Evolutionary conservation across 805 yeast genomes (phyloP), one percentile per base, ranked within the genome.

Genomic region (Spathaspora sp.): DNA sequence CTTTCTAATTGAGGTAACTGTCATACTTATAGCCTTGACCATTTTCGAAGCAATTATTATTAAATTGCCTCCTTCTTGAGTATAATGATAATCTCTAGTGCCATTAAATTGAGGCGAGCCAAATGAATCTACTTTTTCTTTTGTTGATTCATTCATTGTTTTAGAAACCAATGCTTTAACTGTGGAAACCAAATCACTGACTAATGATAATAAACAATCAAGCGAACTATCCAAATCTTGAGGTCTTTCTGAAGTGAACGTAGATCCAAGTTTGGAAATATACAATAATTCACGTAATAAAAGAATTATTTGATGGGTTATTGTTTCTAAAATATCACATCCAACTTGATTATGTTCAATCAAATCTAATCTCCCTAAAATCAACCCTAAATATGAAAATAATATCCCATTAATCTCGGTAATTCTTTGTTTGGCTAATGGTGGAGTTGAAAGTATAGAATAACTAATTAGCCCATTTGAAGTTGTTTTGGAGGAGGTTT

Each of bases 301-400:
- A 29, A 86, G 64, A 48, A 85, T 85, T 43, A 87, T 76, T 57
- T 88, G 94, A 58, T 85, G 88, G 2, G 84, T 80, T 14, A 88
- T 69, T 16, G 78, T 74, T 58, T 87, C 92, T 49, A 88, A 64
- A 6, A 83, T 65, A 55, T 85, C 86, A 60, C 90, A 83, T 1
- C 93, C 93, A 16, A 73, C 73, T 3, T 83, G 77, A 61, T 87
- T 87, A 58, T 84, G 86, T 61, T 88, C 94, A 35, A 87, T 81
- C 65, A 88, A 73, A 64, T 88, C 94, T 56, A 88, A 67, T 58
- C 96, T 70, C n/a, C 96, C 96, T 14, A 86, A 74, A 9, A 87
- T 79, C 56, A 88, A 60, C 1, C 86, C 85, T 55, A 87, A 71
- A 59, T 87, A 87, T 1, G 81, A 73, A 58, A 80, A 79, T 14